phyloP scores from a whole-genome alignment of 2,329 filamentous ascomycete genomes.

The Aspergillus phoenicis region DNA sequence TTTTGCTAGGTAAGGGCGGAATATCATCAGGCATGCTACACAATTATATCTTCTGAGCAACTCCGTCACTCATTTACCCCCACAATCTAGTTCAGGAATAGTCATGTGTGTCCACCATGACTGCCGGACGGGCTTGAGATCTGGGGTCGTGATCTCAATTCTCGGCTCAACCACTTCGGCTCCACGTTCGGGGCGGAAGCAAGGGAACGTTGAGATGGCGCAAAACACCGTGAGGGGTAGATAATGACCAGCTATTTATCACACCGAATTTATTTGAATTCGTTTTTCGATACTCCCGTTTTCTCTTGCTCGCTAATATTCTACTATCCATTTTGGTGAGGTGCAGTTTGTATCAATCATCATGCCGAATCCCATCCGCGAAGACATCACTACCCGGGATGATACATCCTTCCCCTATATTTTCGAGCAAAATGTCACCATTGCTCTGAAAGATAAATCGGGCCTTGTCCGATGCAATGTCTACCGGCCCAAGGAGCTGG shows the following conservation, averaged over 20 bases:
- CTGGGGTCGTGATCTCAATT: background rate
- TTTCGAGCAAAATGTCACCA: constrained; percentile 53
- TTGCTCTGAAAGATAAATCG: constrained; percentile 43
- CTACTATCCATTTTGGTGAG: background rate
- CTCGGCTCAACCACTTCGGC: constrained; percentile 27
- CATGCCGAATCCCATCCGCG: constrained; percentile 33
- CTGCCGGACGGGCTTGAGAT: background rate
- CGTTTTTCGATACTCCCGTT: background rate
- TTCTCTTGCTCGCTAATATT: background rate
- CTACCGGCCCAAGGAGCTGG: constrained; percentile 49
- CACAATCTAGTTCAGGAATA: background rate
- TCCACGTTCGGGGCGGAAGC: constrained; percentile 26
- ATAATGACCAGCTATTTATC: constrained; percentile 8
- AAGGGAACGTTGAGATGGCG: background rate
- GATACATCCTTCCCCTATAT: constrained; percentile 48
- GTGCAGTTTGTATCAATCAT: background rate
- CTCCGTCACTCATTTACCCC: background rate
- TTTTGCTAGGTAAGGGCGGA: background rate
- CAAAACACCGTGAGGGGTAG: constrained; percentile 8
- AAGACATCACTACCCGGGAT: constrained; percentile 38
- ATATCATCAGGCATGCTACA: background rate
- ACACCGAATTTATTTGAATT: background rate
- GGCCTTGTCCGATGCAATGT: constrained; percentile 55
- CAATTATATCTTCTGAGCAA: background rate
- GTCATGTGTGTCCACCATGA: background rate